Conservation (phyloP, 768 basidiomycete genomes). For the Pisolithus marmoratus region DNA sequence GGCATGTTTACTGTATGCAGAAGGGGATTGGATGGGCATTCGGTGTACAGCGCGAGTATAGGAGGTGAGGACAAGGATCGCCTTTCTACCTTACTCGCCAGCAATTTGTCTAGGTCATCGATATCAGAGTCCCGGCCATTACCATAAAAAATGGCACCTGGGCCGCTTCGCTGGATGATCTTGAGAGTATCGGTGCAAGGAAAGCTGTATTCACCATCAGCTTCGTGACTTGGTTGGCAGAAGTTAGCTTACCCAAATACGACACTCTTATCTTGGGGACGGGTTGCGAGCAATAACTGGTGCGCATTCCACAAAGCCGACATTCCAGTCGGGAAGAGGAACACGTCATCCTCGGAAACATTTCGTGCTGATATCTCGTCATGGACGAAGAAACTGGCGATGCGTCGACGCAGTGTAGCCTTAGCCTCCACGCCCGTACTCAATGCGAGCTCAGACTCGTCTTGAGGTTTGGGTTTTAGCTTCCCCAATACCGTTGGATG, state of each 20-base stretch:
- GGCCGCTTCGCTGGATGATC: constrained; percentile 92
- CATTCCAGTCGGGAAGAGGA: constrained; percentile 86
- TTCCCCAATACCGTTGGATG: constrained; percentile 55
- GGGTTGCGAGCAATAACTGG: constrained; percentile 50
- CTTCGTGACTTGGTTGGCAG: too few relatives aligned
- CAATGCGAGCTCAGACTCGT: constrained; percentile 84
- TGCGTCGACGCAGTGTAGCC: constrained; percentile 75
- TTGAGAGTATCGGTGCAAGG: constrained; percentile 95
- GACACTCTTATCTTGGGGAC: constrained; percentile 69
- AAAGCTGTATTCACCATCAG: constrained; percentile 48
- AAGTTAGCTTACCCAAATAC: constrained; percentile 78
- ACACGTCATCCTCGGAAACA: constrained; percentile 84
- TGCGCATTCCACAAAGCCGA: constrained; percentile 91
- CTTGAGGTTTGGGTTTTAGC: constrained; percentile 76
- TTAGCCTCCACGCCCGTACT: constrained; percentile 75
- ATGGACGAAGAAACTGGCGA: constrained; percentile 76
- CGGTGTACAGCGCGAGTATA: constrained; percentile 78
- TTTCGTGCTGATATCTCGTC: constrained; percentile 59
- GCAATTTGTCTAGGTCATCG: constrained; percentile 61
- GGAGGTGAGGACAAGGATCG: constrained; percentile 45
- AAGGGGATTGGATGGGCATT: constrained; percentile 94
- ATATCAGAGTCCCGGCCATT: constrained; percentile 73
- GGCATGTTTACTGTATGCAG: constrained; percentile 75
- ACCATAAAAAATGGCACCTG: constrained; percentile 86
- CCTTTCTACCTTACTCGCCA: constrained; percentile 39